Percentiles rank a stretch among this genome's conserved stretches.
Evolutionary conservation across 2,329 filamentous ascomycete genomes (phyloP).

Genomic region (Pyrenochaeta sp.): DNA sequence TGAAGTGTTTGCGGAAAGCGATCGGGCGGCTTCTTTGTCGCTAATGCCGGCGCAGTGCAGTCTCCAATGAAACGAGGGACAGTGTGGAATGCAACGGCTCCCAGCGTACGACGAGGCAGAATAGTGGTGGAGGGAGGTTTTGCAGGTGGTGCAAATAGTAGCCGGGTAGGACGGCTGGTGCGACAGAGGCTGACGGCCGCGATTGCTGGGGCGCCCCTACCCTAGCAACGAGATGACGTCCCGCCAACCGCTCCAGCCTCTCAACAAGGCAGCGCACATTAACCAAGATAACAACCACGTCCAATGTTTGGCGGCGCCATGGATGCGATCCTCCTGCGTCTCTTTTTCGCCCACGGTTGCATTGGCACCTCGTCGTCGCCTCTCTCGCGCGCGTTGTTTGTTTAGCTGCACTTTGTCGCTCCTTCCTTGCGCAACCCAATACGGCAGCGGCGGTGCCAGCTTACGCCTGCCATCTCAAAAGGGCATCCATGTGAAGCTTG

Average conservation of each 20-base stretch:
- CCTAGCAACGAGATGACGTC: slow-evolving; percentile 16
- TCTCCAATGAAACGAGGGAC: neutral
- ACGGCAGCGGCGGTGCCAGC: neutral
- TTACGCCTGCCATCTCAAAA: neutral
- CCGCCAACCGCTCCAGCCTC: slow-evolving; percentile 12
- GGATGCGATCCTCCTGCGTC: neutral
- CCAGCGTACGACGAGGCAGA: slow-evolving; percentile 6
- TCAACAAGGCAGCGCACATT: slow-evolving; percentile 7
- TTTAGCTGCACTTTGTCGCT: neutral
- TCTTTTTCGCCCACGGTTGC: neutral
- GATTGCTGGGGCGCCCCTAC: slow-evolving; percentile 13
- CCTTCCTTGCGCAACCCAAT: neutral
- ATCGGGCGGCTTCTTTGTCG: slow-evolving; percentile 7
- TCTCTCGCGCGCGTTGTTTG: neutral
- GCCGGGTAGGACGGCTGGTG: slow-evolving; percentile 20
- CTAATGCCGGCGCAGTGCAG: neutral
- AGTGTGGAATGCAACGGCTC: neutral
- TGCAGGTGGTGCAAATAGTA: slow-evolving; percentile 3
- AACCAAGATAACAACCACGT: slow-evolving; percentile 3
- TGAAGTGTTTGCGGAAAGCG: slow-evolving; percentile 7
- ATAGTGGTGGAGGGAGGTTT: neutral
- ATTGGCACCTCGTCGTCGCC: neutral
- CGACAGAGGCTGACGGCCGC: slow-evolving; percentile 21
- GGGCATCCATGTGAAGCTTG: neutral
- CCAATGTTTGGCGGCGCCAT: neutral